Percentiles rank a stretch among this genome's conserved stretches.
phyloP scores from a whole-genome alignment of 768 basidiomycete species.

The Termitomyces sp. region DNA sequence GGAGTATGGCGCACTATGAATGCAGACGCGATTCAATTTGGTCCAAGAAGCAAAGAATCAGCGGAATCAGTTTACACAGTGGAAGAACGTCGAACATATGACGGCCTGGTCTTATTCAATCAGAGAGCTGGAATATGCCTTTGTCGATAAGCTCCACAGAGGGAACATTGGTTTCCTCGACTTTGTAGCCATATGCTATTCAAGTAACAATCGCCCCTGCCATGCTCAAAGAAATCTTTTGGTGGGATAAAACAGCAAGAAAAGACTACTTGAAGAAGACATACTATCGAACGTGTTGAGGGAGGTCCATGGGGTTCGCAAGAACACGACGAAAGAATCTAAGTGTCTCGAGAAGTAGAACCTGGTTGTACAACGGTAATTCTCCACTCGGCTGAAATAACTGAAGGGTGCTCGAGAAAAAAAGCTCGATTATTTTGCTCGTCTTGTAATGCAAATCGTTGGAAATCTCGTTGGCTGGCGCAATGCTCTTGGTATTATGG shows the following conservation, averaged over 20 bases:
- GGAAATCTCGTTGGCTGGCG: too few species aligned
- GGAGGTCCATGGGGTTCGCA: slow-evolving; percentile 38
- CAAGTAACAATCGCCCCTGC: slow-evolving; percentile 46
- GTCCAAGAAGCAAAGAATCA: background rate
- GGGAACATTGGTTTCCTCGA: slow-evolving; percentile 42
- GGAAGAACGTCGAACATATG: background rate
- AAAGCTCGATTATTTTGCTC: too few species aligned
- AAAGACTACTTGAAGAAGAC: slow-evolving; percentile 12
- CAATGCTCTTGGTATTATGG: too few species aligned
- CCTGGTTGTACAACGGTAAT: too few species aligned
- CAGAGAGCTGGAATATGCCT: background rate
- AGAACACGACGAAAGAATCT: slow-evolving; percentile 43
- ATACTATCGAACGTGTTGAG: slow-evolving; percentile 44
- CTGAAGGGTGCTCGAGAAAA: too few species aligned
- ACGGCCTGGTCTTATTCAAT: background rate
- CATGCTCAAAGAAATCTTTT: slow-evolving; percentile 24
- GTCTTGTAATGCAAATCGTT: too few species aligned
- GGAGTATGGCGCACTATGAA: slow-evolving; percentile 50
- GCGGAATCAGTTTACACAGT: background rate
- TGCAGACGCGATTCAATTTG: too few species aligned
- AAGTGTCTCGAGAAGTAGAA: slow-evolving; percentile 41
- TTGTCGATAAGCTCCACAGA: slow-evolving; percentile 38
- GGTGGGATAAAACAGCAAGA: background rate
- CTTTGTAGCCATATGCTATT: slow-evolving; percentile 50
- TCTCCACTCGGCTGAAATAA: too few species aligned